Evolutionary conservation across 202 grass and related monocot genomes (phyloP), one percentile per base, ranked within the genome.

Genomic region (Brachypodium distachyon): DNA sequence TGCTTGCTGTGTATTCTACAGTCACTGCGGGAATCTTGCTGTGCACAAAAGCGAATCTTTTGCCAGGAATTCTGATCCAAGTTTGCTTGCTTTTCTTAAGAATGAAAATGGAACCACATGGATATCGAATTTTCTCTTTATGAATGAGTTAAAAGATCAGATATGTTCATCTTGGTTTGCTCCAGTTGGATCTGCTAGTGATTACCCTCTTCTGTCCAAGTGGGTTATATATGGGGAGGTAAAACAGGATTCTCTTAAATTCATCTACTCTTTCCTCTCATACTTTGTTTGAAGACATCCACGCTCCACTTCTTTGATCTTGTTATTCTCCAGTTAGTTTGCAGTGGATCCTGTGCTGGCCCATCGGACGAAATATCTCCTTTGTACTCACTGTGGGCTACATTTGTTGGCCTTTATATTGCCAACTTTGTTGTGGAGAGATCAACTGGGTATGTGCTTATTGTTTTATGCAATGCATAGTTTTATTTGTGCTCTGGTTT

Each of bases 211-310:
- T 80, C 82, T 97, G 53, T 91, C 94, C 10, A 97, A 94, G 78
- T 97, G 94, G 94, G 94, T 94, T 65, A 90, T 97, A 68, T 97
- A 94, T 84, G 94, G 94, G 73, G 94, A 97, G 89, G 94, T 97
- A 80, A 31, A 12, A 6, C 7, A 80, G 25, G 52, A 18, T 60
- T 73, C 48, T 63, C 63, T 56, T 62, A 65, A 70, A 41, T 74
- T 81, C 21, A 29, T 79, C 44, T 47, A 29, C 77, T 81, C 5
- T 21, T 64, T 69, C 26, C 39, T 81, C 39, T 61, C 21, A 11
- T 51, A 42, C 46, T 27, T 40, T 65, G 39, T 84, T 37, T 73
- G 19, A 25, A 43, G 48, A 51, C 37, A 44, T 71, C 29, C 38
- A 62, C 69, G 31, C 38, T 81, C n/a, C 64, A 86, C 47, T 77